Base-by-base conservation (phyloP, 352 stramenopile genomes). In the Pythium insidiosum region DNA sequence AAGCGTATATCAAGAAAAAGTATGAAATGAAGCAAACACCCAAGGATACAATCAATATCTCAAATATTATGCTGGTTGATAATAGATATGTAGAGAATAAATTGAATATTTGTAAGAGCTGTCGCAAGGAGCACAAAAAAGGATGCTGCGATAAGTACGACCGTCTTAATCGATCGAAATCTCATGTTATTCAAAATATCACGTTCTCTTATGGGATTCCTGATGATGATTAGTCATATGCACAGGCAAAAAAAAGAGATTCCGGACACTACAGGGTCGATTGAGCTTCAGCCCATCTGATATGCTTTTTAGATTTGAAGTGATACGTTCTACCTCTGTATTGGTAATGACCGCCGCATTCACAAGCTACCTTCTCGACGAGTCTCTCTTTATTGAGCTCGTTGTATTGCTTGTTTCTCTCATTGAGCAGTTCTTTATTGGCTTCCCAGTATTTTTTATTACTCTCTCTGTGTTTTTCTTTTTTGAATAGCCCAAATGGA, bases 331-430 rank as follows among this genome's bases (percentile, higher is more conserved):
- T 56, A 28, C 38, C 47, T 56, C 47, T 50, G 30, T 33, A 42
- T 56, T 56, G 47, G 38, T 56, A 38, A 43, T 49, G 28, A 50
- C 43, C 24, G 43, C 43, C 43, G 23, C 43, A 50, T 50, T 50
- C 43, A 41, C 43, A 50, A 13, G 29, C 42, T 15, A 42, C 30
- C 12, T 50, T 50, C 31, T 50, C 11, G 29, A 50, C 31, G 18
- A 50, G 47, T 19, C 42, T 56, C 29, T 46, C 47, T 49, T 56
- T 50, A 40, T 56, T 41, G 31, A 49, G 42, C 42, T 56, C 42
- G 38, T 56, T 49, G 42, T 56, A 56, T 56, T 43, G n/a, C 42
- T 56, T 56, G 42, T 43, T 38, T 49, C 43, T 49, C 25, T 56
- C 47, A 43, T 49, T 43, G 31, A 56, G 47, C 28, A 46, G 33